These are phyloP conservation scores for Stephanodiscus triporus DNA, from an alignment of 108 stramenopile species.

Conservation along the genomic window DNA sequence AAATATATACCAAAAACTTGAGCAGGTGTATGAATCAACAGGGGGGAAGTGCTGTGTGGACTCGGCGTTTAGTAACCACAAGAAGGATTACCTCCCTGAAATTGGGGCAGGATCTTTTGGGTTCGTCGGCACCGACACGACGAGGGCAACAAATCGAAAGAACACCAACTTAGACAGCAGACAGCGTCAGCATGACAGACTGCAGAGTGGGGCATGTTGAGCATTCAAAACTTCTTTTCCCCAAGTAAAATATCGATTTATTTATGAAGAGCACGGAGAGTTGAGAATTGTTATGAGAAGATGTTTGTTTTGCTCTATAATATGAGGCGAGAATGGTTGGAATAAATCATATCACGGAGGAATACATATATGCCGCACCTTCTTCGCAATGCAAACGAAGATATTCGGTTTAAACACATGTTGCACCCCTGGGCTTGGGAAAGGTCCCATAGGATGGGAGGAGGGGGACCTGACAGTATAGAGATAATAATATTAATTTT, in stretches of 20 bases:
- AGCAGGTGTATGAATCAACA: slow-evolving; percentile 1
- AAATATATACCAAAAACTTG: too few relatives aligned
- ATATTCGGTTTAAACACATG: too few relatives aligned
- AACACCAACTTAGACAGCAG: not conserved
- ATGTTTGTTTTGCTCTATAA: slow-evolving; percentile 29
- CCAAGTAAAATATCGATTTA: slow-evolving; percentile 23
- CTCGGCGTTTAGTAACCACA: not conserved
- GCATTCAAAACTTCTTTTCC: slow-evolving; percentile 40
- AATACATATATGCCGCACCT: too few relatives aligned
- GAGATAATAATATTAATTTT: too few relatives aligned
- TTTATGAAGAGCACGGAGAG: slow-evolving; percentile 41
- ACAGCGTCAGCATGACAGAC: slow-evolving; percentile 9
- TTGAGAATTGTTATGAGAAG: slow-evolving; percentile 7
- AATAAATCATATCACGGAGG: too few relatives aligned
- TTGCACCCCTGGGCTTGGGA: too few relatives aligned
- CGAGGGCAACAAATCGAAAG: not conserved
- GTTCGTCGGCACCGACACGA: not conserved
- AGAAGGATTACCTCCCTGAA: slow-evolving; percentile 8
- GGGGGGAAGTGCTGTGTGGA: slow-evolving; percentile 33
- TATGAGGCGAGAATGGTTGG: slow-evolving; percentile 17
- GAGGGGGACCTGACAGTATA: too few relatives aligned
- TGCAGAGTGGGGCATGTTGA: slow-evolving; percentile 48
- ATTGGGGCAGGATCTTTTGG: slow-evolving; percentile 21
- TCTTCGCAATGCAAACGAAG: too few relatives aligned
- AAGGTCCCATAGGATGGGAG: too few relatives aligned